Base-by-base conservation (phyloP, 2,329 filamentous ascomycete species). In the Penicillium paneum region DNA sequence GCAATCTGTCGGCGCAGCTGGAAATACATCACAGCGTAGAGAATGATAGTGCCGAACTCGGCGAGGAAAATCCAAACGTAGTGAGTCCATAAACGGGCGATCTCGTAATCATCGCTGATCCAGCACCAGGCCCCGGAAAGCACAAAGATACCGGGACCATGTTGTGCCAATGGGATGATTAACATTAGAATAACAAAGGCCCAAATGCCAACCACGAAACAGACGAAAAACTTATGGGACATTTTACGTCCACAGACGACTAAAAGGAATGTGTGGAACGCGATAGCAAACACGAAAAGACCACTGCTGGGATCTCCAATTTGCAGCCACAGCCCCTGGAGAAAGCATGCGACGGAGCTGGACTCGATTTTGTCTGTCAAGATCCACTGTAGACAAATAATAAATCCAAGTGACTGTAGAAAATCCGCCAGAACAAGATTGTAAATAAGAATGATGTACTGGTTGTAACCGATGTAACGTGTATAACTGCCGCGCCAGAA, bases 81-180 rank as follows among this genome's bases (percentile, higher is more conserved):
- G 58, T 81, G 79, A 17, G 78, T 71, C 72, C 73, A 80, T 1
- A 81, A 67, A 11, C 78, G 73, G 46, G 76, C 71, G 3, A 62
- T 52, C 50, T 80, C 75, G 60, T 70, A 77, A 1, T 74, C 64
- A 7, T 66, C 57, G 26, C 73, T 74, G 19, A 80, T 74, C 79
- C 79, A 81, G 64, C 79, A 81, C 80, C 80, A 83, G 49, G 78
- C 77, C 43, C 79, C 79, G 3, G 79, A 76, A 7, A 78, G 74
- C 17, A 76, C 69, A 43, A 79, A 81, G 44, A 79, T 75, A 17
- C 70, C 62, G n/a, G 63, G 64, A 6, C 72, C 71, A 58, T 79
- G 64, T 42, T 75, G 59, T 2, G 68, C 71, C 2, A 79, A 71
- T 8, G 79, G 79, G 51, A 81, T 66, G 13, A 80, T 56, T 0